Percentiles rank a stretch among this genome's conserved stretches.
Conservation (phyloP, 2,329 filamentous ascomycete species). For the Aspergillaceae sp. region DNA sequence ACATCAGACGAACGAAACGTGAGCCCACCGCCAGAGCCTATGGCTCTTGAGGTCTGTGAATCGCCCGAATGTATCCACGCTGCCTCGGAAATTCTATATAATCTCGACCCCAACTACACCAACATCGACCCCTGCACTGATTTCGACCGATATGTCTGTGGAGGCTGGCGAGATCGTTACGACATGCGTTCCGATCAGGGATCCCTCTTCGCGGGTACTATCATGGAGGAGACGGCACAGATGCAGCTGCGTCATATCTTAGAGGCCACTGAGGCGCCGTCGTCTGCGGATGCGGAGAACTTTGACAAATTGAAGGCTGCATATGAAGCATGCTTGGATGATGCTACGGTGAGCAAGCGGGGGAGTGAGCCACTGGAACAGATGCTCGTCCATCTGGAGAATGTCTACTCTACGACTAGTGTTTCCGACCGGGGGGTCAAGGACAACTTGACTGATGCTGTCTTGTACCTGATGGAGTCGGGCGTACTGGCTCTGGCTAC, state of each 20-base stretch:
- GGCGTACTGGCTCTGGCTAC: constrained; percentile 29
- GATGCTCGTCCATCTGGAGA: constrained; percentile 47
- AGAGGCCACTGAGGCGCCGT: constrained; percentile 41
- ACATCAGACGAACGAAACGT: constrained; percentile 6
- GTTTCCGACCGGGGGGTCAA: constrained; percentile 13
- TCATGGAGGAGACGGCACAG: constrained; percentile 54
- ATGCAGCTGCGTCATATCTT: constrained; percentile 54
- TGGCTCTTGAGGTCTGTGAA: constrained; percentile 37
- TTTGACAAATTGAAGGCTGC: constrained; percentile 57
- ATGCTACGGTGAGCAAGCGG: constrained; percentile 46
- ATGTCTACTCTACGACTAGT: constrained; percentile 35
- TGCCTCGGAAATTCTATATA: constrained; percentile 54
- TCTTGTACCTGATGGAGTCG: constrained; percentile 30
- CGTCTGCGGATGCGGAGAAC: constrained; percentile 37
- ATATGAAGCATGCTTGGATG: constrained; percentile 59
- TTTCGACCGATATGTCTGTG: constrained; percentile 60
- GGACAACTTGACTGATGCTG: constrained; percentile 25
- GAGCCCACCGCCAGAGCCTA: constrained; percentile 7
- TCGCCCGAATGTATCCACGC: constrained; percentile 56
- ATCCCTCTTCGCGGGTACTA: constrained; percentile 50
- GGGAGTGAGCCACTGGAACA: constrained; percentile 50
- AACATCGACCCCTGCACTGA: constrained; percentile 59
- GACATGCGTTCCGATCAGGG: constrained; percentile 58
- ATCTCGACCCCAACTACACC: constrained; percentile 53
- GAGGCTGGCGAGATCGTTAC: constrained; percentile 56